Evolutionary conservation across 73 alveolate species (phyloP), one percentile per base, ranked within the genome.

Genomic region (Stentor coeruleus): DNA sequence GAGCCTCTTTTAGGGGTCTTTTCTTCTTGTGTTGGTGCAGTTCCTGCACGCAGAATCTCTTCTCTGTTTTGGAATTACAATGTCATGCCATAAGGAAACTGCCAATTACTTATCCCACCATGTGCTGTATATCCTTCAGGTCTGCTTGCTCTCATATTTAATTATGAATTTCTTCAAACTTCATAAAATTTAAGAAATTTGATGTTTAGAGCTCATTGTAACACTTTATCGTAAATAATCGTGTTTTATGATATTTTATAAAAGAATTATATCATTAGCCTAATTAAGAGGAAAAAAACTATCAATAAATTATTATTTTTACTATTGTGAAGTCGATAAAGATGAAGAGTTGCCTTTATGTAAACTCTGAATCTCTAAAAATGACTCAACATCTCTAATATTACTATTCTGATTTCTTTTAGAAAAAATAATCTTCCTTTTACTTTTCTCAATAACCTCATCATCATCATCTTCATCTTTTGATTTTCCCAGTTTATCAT

Each of bases 21-120:
- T 1, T 66, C 79, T 66, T 66, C 79, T 26, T 20, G 79, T 37
- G 14, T 20, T 20, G 79, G 79, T 26, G 79, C 79, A 14, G 79
- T 66, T 1, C 79, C 79, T 20, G 79, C 79, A 28, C 79, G 79
- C 2, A 66, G 79, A 26, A 66, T 66, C n/a, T 20, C n/a, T 66
- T 66, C 79, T 66, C 79, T 66, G 79, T 20, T 20, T 66, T 37
- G 79, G 33, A 28, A 26, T 66, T 66, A 66, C 79, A 66, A 2
- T 26, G 20, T 66, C n/a, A 15, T 66, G 41, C 79, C 79, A 33
- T 20, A 66, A 33, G 79, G 79, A 66, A 66, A 31, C 79, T 66
- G 79, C 28, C 28, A 11, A 6, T 49, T 49, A 6, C 28, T 49
- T 49, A 49, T 49, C 28, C 66, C 20, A 11, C 28, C 20, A 20